Base-by-base conservation (phyloP, 768 basidiomycete species). In the Lactarius indigo region DNA sequence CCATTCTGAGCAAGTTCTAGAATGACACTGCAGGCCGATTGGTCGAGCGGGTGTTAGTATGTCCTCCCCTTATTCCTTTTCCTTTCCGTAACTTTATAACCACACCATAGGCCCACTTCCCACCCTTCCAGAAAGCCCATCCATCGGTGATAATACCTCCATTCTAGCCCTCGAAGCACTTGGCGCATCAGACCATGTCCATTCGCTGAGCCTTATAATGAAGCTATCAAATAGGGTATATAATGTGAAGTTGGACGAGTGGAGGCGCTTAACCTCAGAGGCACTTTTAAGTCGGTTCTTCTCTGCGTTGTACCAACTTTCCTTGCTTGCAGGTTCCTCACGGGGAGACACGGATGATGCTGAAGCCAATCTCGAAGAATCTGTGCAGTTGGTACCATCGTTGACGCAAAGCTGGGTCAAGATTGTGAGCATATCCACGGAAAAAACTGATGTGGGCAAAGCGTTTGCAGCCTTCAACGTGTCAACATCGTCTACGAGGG, bases 391-490 rank as follows among this genome's bases (percentile, higher is more conserved):
- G 35, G 76, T 81, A 65, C 92, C 84, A 17, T 79, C 78, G 52
- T 86, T 88, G 72, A 94, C 93, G 0, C 96, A 98, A 78, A 90
- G 87, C 70, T 85, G 93, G 76, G 95, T 99, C 71, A 99, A 99
- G 84, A 88, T 98, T 68, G 97, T 96, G 17, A 93, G 90, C 72
- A 95, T 98, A 44, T 83, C 96, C 77, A 98, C 98, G 96, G 97
- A 99, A 75, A 89, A 96, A 72, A 89, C 89, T 47, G 85, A 94
- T 68, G 84, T 91, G 15, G 78, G 81, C 23, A 86, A 85, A 70
- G 91, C 96, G 1, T 95, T 98, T 77, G 86, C 89, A 65, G 92
- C 90, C 75, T 98, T 98, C 75, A n/a, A 33, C 83, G 82, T 65
- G 85, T 89, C 69, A 74, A 90, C 60, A 87, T 95, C 72, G 79